Percentiles rank a stretch among this genome's conserved stretches.
Evolutionary conservation across 2,329 filamentous ascomycete species (phyloP).

Genomic region (Alternaria sp.): DNA sequence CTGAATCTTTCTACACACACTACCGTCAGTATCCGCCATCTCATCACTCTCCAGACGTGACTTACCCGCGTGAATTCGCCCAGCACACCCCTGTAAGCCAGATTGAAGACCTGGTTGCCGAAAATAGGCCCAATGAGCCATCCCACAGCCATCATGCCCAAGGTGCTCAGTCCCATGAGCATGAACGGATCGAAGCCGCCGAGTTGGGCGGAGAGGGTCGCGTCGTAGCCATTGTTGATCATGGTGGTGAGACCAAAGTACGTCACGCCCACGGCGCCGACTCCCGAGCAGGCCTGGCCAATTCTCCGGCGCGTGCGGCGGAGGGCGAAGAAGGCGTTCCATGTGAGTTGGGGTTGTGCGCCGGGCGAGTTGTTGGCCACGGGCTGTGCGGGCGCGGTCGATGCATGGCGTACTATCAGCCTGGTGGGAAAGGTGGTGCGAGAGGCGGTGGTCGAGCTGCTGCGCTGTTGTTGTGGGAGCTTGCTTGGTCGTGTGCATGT

Average conservation of each 20-base stretch:
- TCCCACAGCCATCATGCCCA: constrained; percentile 78
- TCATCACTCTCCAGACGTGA: constrained; percentile 22
- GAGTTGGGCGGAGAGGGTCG: constrained; percentile 67
- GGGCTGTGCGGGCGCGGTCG: constrained; percentile 25
- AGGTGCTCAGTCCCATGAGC: constrained; percentile 79
- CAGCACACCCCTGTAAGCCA: constrained; percentile 74
- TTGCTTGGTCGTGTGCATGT: constrained; percentile 36
- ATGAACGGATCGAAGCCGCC: constrained; percentile 90
- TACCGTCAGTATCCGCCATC: neutral
- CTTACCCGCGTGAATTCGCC: constrained; percentile 72
- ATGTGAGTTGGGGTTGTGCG: constrained; percentile 56
- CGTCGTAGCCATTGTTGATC: constrained; percentile 74
- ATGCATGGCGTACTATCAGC: constrained; percentile 30
- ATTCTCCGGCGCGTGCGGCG: constrained; percentile 84
- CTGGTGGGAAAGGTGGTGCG: constrained; percentile 11
- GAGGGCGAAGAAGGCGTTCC: constrained; percentile 92
- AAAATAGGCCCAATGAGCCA: constrained; percentile 88
- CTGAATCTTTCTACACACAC: constrained; percentile 81
- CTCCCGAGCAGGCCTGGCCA: constrained; percentile 78
- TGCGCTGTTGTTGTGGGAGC: constrained; percentile 24
- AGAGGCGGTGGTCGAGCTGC: constrained; percentile 15
- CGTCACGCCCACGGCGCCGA: constrained; percentile 68
- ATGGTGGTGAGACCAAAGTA: constrained; percentile 69
- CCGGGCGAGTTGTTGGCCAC: constrained; percentile 19
- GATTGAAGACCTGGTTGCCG: constrained; percentile 79